A percentile compares a stretch with the other conserved stretches of the same genome.
Evolutionary conservation across 2,329 filamentous ascomycete species (phyloP).

Genomic region (Albophoma yamanashiensis): DNA sequence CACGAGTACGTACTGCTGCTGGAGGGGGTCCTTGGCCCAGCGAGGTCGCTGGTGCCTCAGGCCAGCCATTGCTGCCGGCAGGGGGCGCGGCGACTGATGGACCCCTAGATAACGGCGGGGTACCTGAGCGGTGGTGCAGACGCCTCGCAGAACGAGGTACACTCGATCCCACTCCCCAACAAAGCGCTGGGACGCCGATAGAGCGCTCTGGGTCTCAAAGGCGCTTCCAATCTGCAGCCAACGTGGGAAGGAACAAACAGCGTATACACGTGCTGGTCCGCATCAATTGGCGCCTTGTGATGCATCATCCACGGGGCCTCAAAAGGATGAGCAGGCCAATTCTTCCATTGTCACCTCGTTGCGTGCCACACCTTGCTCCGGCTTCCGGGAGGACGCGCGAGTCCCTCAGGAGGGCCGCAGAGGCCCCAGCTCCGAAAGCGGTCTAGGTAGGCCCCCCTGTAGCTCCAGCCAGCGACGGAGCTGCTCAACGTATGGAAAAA

Average conservation of each 20-base stretch:
- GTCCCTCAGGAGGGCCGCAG: background rate
- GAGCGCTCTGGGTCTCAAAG: background rate
- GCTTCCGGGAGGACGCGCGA: background rate
- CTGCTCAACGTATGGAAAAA: conserved; percentile 30
- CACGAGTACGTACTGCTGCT: too few species aligned
- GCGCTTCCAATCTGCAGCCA: background rate
- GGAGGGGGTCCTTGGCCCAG: background rate
- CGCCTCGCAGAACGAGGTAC: background rate
- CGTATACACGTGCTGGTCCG: background rate
- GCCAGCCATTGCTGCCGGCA: background rate
- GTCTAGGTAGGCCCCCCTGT: conserved; percentile 14
- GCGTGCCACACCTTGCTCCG: too few species aligned
- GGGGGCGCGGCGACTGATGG: background rate
- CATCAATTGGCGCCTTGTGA: too few species aligned
- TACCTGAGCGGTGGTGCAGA: background rate
- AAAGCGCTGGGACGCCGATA: background rate
- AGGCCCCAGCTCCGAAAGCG: conserved; percentile 12
- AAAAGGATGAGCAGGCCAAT: background rate
- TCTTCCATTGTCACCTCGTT: background rate
- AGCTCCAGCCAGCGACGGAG: conserved; percentile 24
- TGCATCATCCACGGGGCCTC: background rate
- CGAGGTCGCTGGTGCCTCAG: background rate
- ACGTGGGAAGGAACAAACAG: background rate
- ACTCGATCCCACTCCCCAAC: background rate
- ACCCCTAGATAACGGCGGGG: background rate